Conservation (phyloP, 345 rosid species). For the Mercurialis annua region DNA sequence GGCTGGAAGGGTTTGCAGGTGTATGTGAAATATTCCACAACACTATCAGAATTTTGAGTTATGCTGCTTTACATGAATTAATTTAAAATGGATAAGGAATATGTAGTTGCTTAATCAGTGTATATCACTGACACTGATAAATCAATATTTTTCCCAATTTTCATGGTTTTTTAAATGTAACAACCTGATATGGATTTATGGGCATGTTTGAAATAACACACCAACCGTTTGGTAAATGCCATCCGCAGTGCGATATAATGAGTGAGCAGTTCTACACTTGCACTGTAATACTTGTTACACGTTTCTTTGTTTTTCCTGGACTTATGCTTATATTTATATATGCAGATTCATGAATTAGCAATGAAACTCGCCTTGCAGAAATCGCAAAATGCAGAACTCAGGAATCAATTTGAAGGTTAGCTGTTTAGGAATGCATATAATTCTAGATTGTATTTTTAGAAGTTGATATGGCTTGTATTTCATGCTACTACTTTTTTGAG, state of each 20-base stretch:
- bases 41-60: constrained; percentile 6
- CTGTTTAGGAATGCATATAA: not conserved
- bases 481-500: not conserved
- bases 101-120: not conserved
- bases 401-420: constrained; percentile 88
- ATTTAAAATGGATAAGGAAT: not conserved
- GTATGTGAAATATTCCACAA: not conserved
- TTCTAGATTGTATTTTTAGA: not conserved
- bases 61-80: too few species aligned
- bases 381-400: constrained; percentile 76
- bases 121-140: not conserved
- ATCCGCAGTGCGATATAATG: not conserved
- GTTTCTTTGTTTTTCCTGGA: not conserved
- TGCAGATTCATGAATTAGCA: constrained; percentile 79
- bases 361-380: constrained; percentile 87
- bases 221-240: not conserved
- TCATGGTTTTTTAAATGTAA: not conserved
- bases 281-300: not conserved
- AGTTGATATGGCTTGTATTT: not conserved
- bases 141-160: not conserved
- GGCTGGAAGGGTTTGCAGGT: not conserved
- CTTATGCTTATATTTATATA: constrained; percentile 1
- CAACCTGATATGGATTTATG: not conserved
- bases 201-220: not conserved
- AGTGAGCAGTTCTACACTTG: not conserved